Evolutionary conservation across 352 stramenopile genomes (phyloP).

Genomic region (Pythium coloratum): DNA sequence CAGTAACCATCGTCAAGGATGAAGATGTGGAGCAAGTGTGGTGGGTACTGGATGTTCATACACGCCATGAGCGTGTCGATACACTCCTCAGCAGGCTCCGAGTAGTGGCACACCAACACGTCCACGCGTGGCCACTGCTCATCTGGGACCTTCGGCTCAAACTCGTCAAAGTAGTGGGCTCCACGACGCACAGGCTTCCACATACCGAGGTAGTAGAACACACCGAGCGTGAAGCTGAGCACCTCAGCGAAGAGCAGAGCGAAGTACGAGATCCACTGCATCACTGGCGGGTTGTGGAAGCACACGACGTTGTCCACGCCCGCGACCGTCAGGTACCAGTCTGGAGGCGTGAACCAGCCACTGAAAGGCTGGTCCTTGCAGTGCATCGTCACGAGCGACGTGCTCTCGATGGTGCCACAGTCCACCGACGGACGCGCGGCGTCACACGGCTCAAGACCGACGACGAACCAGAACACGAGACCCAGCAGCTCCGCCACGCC

Average conservation of each 20-base stretch:
- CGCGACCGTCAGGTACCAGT: constrained; percentile 43
- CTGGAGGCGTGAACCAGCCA: constrained; percentile 41
- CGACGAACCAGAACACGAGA: constrained; percentile 85
- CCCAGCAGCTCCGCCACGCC: constrained; percentile 72
- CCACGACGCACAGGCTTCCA: constrained; percentile 51
- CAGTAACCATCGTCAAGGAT: constrained; percentile 54
- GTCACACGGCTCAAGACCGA: constrained; percentile 78
- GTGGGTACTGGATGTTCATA: constrained; percentile 57
- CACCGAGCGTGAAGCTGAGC: constrained; percentile 37
- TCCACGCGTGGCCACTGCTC: constrained; percentile 50
- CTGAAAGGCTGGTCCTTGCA: constrained; percentile 57
- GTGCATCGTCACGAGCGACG: constrained; percentile 50
- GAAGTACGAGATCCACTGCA: constrained; percentile 47
- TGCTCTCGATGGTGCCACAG: constrained; percentile 62
- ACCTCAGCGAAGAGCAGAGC: constrained; percentile 36
- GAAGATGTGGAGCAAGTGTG: constrained; percentile 47
- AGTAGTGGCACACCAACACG: constrained; percentile 55
- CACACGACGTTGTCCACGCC: constrained; percentile 60
- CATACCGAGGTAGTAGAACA: constrained; percentile 52
- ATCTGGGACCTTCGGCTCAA: constrained; percentile 44
- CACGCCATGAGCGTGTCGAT: constrained; percentile 52
- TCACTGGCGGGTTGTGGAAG: constrained; percentile 42
- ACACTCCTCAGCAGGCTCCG: constrained; percentile 46
- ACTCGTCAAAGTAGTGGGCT: constrained; percentile 52
- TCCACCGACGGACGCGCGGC: constrained; percentile 40